Evolutionary conservation across 768 basidiomycete genomes (phyloP), one percentile per base, ranked within the genome.

Genomic region (Holtermannia corniformis): DNA sequence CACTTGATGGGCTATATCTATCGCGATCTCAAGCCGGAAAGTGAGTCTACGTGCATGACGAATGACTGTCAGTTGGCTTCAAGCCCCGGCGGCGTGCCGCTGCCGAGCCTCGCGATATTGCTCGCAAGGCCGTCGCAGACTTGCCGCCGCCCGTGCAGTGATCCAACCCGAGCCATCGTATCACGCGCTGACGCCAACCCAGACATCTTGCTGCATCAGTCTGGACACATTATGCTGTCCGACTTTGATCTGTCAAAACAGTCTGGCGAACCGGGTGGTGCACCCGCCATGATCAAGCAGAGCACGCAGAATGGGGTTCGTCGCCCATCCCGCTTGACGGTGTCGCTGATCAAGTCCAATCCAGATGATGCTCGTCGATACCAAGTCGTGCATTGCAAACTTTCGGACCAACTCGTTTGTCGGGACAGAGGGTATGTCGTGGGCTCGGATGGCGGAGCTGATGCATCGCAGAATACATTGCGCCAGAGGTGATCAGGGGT

Each of bases 1-100:
- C 95, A 99, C 78, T 80, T 99, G 54, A 97, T 96, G 83, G 95
- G 95, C 23, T 97, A 92, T 77, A 97, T 97, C 64, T 99, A 99
- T 76, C 83, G 95, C 51, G 95, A 99, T 79, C 81, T 99, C 50
- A 99, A 99, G 74, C 95, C 95, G 26, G 95, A 99, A 77, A 99
- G 95, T 99, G 76, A 64, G 95, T 73, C n/a, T 11, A 14, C 32
- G n/a, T n/a, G n/a, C n/a, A n/a, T n/a, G n/a, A n/a, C n/a, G n/a
- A n/a, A n/a, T n/a, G n/a, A n/a, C n/a, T n/a, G n/a, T 16, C 32
- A 37, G 32, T 37, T 37, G 32, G 32, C 7, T 37, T 37, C 7
- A 7, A 37, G 32, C 7, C 32, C 32, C 16, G 32, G 16, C 32
- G 32, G 13, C 11, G 19, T 2, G 44, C 28, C n/a, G 3, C 37